Percentiles rank a stretch among this genome's conserved stretches.
Conservation (phyloP, 306 rosid species). For the Fragaria ananassa region DNA sequence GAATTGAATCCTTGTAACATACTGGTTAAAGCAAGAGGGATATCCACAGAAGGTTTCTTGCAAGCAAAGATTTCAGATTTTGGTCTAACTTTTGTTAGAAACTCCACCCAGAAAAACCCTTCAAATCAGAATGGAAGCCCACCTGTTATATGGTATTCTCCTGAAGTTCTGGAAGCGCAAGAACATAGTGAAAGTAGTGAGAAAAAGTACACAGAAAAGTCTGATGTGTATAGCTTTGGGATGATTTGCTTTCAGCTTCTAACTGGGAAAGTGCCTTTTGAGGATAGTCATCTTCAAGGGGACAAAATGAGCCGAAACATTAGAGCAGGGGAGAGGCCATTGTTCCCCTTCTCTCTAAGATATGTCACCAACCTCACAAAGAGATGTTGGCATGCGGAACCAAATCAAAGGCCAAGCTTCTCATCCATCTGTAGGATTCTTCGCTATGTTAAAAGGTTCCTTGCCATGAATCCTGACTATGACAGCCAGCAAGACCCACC, state of each 20-base stretch:
- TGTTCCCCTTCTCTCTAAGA: slow-evolving; percentile 70
- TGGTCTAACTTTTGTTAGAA: slow-evolving; percentile 46
- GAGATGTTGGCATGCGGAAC: slow-evolving; percentile 85
- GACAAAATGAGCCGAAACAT: slow-evolving; percentile 88
- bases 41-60: slow-evolving; percentile 57
- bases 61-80: slow-evolving; percentile 74
- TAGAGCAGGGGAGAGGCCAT: slow-evolving; percentile 88
- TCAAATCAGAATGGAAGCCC: slow-evolving; percentile 55
- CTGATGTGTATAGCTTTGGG: slow-evolving; percentile 87
- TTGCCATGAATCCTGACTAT: slow-evolving; percentile 62
- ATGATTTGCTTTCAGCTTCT: slow-evolving; percentile 94
- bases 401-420: slow-evolving; percentile 77
- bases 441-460: slow-evolving; percentile 58
- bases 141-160: slow-evolving; percentile 77
- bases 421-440: slow-evolving; percentile 78
- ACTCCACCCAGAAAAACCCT: slow-evolving; percentile 38
- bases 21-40: slow-evolving; percentile 65
- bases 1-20: slow-evolving; percentile 67
- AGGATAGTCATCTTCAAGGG: slow-evolving; percentile 88
- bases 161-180: slow-evolving; percentile 87
- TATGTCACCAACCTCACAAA: slow-evolving; percentile 66
- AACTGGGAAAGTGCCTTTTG: slow-evolving; percentile 90
- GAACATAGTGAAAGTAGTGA: slow-evolving; percentile 42
- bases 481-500: slow-evolving; percentile 51
- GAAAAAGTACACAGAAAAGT: slow-evolving; percentile 61